Percentiles rank a stretch among this genome's conserved stretches.
Evolutionary conservation across 169 alveolate genomes (phyloP).

Genomic region (Cryptosporidium sp.): DNA sequence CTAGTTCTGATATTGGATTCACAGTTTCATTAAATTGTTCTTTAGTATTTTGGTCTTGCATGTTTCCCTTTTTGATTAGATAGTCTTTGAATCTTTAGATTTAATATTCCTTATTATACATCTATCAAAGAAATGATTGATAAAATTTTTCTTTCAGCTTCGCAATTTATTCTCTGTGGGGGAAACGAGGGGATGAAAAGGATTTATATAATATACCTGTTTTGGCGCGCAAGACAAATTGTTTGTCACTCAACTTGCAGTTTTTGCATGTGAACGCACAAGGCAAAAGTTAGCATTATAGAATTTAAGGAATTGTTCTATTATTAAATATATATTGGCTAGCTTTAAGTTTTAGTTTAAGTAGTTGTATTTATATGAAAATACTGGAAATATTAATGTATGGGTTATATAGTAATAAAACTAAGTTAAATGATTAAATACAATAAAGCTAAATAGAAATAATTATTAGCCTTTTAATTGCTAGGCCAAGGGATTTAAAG

Average conservation of each 20-base stretch:
- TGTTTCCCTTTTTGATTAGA: not conserved
- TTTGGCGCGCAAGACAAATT: conserved; percentile 36
- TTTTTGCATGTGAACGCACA: not conserved
- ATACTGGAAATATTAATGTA: not conserved
- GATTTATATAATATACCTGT: not conserved
- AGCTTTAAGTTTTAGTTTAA: not conserved
- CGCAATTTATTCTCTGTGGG: conserved; percentile 6
- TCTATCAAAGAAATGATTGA: not conserved
- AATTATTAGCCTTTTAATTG: not conserved
- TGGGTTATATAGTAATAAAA: no score
- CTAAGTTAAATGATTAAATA: not conserved
- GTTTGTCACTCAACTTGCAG: not conserved
- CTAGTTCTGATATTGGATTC: conserved; percentile 63
- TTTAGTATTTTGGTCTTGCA: conserved; percentile 28
- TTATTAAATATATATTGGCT: not conserved
- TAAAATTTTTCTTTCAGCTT: not conserved
- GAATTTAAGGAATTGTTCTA: not conserved
- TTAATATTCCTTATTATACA: not conserved
- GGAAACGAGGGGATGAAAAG: not conserved
- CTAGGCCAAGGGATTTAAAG: not conserved
- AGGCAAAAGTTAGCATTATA: not conserved
- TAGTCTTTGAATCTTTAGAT: not conserved
- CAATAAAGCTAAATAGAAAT: not conserved
- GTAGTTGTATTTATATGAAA: not conserved
- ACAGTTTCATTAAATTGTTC: conserved; percentile 49